These are phyloP conservation scores for Pterocarpus santalinus DNA, from an alignment of 306 rosid species.

Conservation along the genomic window DNA sequence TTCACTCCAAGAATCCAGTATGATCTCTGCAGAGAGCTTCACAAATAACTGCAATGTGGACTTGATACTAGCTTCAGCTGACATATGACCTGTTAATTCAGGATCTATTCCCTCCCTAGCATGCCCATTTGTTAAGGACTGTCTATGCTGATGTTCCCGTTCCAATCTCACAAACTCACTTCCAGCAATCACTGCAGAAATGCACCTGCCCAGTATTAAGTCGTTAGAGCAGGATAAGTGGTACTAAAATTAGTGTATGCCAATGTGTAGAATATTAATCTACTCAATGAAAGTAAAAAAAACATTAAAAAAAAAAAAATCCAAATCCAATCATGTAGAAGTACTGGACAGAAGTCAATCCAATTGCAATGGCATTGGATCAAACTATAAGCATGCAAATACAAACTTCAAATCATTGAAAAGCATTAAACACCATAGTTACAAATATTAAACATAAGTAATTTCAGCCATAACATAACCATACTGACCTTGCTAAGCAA, in stretches of 20 bases:
- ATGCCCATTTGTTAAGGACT: constrained; percentile 75
- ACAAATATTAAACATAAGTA: constrained; percentile 9
- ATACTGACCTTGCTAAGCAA: constrained; percentile 90
- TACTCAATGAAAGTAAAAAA: constrained; percentile 24
- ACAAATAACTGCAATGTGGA: constrained; percentile 90
- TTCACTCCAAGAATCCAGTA: constrained; percentile 93
- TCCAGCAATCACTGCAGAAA: constrained; percentile 91
- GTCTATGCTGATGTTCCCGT: constrained; percentile 78
- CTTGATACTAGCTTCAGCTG: constrained; percentile 89
- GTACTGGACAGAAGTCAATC: constrained; percentile 33
- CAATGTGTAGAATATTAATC: constrained; percentile 11
- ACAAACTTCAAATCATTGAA: constrained; percentile 30
- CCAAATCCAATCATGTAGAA: constrained; percentile 16
- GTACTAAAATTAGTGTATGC: not conserved
- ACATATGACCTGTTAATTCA: constrained; percentile 65
- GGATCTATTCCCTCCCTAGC: constrained; percentile 64
- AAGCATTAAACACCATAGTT: constrained; percentile 19
- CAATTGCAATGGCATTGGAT: constrained; percentile 43
- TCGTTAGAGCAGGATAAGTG: constrained; percentile 31
- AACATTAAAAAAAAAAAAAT: not conserved
- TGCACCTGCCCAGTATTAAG: constrained; percentile 74
- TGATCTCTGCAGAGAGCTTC: constrained; percentile 80
- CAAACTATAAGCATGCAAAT: constrained; percentile 38
- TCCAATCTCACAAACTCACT: constrained; percentile 94
- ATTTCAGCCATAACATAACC: constrained; percentile 38